These are phyloP conservation scores for Conticribra weissflogii DNA, from an alignment of 108 stramenopile species.

Conservation along the genomic window DNA sequence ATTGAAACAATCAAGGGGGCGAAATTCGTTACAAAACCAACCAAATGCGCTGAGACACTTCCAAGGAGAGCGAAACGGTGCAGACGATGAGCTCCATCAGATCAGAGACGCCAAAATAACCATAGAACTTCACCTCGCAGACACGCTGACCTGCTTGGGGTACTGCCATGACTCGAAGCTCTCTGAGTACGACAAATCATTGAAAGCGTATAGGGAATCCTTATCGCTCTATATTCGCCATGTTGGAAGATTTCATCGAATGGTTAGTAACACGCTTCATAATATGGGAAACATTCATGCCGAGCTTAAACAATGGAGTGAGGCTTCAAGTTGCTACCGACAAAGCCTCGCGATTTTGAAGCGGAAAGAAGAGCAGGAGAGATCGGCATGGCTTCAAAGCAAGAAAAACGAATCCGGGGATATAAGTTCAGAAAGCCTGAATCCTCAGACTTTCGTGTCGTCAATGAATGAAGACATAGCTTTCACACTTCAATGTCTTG, in stretches of 20 bases:
- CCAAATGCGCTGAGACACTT: slow-evolving; percentile 1
- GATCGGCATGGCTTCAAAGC: slow-evolving; percentile 17
- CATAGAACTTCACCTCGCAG: slow-evolving; percentile 55
- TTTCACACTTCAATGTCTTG: slow-evolving; percentile 36
- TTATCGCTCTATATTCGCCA: slow-evolving; percentile 52
- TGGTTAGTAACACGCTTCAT: slow-evolving; percentile 52
- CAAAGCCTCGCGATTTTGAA: slow-evolving; percentile 50
- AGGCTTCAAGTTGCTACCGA: slow-evolving; percentile 47
- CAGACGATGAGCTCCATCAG: slow-evolving; percentile 33
- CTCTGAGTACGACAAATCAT: slow-evolving; percentile 31
- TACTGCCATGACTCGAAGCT: slow-evolving; percentile 56
- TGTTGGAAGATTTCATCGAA: slow-evolving; percentile 44
- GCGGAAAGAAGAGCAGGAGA: slow-evolving; percentile 43
- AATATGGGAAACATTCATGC: slow-evolving; percentile 56
- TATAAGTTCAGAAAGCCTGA: not conserved
- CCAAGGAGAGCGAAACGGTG: slow-evolving; percentile 1
- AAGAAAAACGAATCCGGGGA: not conserved
- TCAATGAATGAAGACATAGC: slow-evolving; percentile 37
- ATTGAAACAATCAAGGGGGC: slow-evolving; percentile 4
- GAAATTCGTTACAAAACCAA: not conserved
- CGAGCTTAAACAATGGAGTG: slow-evolving; percentile 54
- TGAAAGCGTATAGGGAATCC: slow-evolving; percentile 54
- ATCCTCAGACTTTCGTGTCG: slow-evolving; percentile 21
- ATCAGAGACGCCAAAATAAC: slow-evolving; percentile 49
- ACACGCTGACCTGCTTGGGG: slow-evolving; percentile 50